Base-by-base conservation (phyloP, 805 yeast genomes). In the Cyberlindnera subsufficiens region DNA sequence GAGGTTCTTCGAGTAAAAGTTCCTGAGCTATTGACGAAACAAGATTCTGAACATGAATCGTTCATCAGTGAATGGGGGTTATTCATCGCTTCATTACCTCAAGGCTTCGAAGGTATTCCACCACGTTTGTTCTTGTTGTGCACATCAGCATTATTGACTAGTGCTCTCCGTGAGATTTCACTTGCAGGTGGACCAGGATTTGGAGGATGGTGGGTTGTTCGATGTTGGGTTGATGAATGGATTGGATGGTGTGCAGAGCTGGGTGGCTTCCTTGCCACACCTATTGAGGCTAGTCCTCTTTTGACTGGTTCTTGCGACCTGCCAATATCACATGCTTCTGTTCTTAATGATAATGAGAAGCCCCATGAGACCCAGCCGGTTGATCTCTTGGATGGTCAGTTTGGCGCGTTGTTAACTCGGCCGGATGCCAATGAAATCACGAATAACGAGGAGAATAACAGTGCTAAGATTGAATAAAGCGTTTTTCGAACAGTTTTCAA, bases 181-280 rank as follows among this genome's bases (percentile, higher is more conserved):
- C 63, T 77, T 43, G 67, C 67, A 19, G 79, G 80, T 3, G 80
- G 79, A 7, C 71, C 71, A 35, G 74, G 82, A 2, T 81, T 84
- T 56, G 80, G 79, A 9, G 75, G 79, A 3, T 85, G 91, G 91
- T 83, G 88, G 87, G 71, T 77, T 35, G 67, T 82, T 3, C 67
- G 85, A 43, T 79, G 88, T 57, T 85, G 91, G 89, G 66, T 80
- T 6, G 87, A 81, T 54, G 91, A 84, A 54, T 83, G 77, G 71
- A 65, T 82, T 46, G 72, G 72, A 3, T 81, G 87, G 79, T 64
- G 74, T 43, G 80, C 82, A 20, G 88, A 82, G 54, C 60, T 78
- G 14, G 81, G 82, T 5, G 81, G 82, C 0, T 73, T 72, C 47
- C 57, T 77, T 9, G 37, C 45, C 4, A 35, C 41, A 17, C 17